Percentiles rank a stretch among this genome's conserved stretches.
Evolutionary conservation across 1,284 basidiomycete species (phyloP).

Genomic region (Malassezia equina): DNA sequence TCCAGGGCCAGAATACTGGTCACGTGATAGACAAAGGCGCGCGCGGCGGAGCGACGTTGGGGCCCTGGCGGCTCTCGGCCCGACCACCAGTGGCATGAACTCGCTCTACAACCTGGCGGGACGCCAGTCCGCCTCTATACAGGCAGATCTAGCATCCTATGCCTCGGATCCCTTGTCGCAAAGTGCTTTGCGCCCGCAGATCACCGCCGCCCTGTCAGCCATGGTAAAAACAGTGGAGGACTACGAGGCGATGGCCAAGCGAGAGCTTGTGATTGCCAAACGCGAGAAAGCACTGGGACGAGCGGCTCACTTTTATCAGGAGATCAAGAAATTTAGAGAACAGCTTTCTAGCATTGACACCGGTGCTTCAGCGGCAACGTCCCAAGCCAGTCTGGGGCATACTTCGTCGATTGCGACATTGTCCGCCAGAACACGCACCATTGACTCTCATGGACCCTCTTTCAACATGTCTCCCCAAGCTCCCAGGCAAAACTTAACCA

Average conservation of each 20-base stretch:
- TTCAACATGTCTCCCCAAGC: neutral
- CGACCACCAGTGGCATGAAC: conserved; percentile 26
- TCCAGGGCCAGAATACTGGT: neutral
- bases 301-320: conserved; percentile 35
- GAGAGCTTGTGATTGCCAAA: conserved; percentile 41
- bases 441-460: neutral
- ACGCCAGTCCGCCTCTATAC: conserved; percentile 42
- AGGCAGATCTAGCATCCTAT: conserved; percentile 36
- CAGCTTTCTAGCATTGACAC: conserved; percentile 11
- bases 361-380: neutral
- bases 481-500: neutral
- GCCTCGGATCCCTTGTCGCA: conserved; percentile 20
- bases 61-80: neutral
- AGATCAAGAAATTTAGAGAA: conserved; percentile 29
- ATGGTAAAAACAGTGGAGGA: conserved; percentile 44
- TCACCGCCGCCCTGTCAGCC: conserved; percentile 33
- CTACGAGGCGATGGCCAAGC: conserved; percentile 43
- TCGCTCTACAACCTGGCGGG: conserved; percentile 45
- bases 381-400: neutral
- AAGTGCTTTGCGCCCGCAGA: conserved; percentile 23
- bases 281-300: conserved; percentile 42
- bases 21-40: neutral
- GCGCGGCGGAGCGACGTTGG: neutral
- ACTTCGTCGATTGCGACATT: neutral
- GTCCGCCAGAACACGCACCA: neutral